Evolutionary conservation across 1,284 basidiomycete genomes (phyloP).

Genomic region (Puccinia polysora): DNA sequence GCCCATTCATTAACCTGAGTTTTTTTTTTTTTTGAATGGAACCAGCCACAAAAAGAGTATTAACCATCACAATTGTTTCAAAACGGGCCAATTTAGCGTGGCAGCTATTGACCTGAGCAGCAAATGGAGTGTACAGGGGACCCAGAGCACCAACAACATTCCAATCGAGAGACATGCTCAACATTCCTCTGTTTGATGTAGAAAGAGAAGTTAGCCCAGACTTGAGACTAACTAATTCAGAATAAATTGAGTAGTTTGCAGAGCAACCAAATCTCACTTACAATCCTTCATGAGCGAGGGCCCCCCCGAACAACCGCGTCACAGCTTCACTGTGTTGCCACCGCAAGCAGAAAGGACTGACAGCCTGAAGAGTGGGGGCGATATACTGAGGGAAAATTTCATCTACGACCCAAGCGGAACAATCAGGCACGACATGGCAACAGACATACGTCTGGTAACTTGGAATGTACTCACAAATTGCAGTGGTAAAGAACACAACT

Average conservation of each 20-base stretch:
- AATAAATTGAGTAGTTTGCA: background rate
- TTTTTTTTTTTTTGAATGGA: background rate
- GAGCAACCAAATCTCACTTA: background rate
- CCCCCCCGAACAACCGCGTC: constrained; percentile 31
- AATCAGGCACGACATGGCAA: too few relatives aligned
- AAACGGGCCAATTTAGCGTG: background rate
- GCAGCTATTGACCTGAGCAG: constrained; percentile 10
- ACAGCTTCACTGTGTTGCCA: constrained; percentile 34
- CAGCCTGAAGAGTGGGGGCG: constrained; percentile 36
- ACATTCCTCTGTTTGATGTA: constrained; percentile 16
- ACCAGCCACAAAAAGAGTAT: background rate
- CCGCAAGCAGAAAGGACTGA: constrained; percentile 39
- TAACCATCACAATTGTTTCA: background rate
- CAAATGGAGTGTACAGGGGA: constrained; percentile 24
- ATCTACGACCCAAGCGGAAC: background rate
- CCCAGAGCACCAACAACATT: constrained; percentile 8
- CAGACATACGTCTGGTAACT: too few relatives aligned
- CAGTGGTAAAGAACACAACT: constrained; percentile 16
- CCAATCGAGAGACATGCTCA: constrained; percentile 36
- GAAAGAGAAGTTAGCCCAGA: background rate
- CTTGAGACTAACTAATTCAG: too few relatives aligned
- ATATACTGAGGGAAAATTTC: constrained; percentile 43
- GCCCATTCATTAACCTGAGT: constrained; percentile 41
- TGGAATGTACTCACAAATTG: constrained; percentile 19
- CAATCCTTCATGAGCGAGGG: constrained; percentile 40